Percentiles rank a stretch among this genome's conserved stretches.
Conservation (phyloP, 768 basidiomycete species). For the Udeniomyces megalosporus region DNA sequence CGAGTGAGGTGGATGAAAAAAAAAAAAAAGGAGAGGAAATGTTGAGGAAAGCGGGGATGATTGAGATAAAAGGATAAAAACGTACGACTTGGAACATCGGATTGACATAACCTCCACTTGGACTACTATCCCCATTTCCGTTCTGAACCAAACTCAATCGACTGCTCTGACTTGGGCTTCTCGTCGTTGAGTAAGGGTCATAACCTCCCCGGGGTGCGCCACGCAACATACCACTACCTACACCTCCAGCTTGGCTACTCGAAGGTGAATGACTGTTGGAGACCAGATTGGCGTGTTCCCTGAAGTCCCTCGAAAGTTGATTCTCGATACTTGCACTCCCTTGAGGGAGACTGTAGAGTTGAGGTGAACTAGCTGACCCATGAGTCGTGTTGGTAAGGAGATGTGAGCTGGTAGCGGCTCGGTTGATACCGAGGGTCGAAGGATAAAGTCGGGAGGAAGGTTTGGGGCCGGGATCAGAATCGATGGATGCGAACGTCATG, state of each 20-base stretch:
- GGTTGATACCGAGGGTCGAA: slow-evolving; percentile 16
- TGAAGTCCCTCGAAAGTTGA: slow-evolving; percentile 29
- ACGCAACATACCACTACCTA: slow-evolving; percentile 22
- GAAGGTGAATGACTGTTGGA: neutral
- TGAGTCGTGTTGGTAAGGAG: slow-evolving; percentile 16
- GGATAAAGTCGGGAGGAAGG: slow-evolving; percentile 20
- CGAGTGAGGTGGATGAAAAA: too few species aligned
- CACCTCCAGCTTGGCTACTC: slow-evolving; percentile 16
- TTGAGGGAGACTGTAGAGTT: slow-evolving; percentile 18
- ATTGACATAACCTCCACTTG: slow-evolving; percentile 23
- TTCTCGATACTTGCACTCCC: slow-evolving; percentile 26
- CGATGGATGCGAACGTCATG: slow-evolving; percentile 26
- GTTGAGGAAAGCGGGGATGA: neutral
- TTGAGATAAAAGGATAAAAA: slow-evolving; percentile 2
- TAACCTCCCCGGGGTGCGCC: too few species aligned
- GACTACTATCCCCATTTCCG: slow-evolving; percentile 18
- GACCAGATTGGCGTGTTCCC: slow-evolving; percentile 21
- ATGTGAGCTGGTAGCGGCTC: neutral
- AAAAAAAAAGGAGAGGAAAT: too few species aligned
- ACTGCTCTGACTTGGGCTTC: too few species aligned
- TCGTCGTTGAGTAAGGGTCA: too few species aligned
- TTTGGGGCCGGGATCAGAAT: slow-evolving; percentile 27
- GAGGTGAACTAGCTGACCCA: slow-evolving; percentile 21
- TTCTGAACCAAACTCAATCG: slow-evolving; percentile 22
- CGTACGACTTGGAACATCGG: slow-evolving; percentile 27